Conservation (phyloP, 2,329 filamentous ascomycete genomes). For the Ophiostoma sp. region DNA sequence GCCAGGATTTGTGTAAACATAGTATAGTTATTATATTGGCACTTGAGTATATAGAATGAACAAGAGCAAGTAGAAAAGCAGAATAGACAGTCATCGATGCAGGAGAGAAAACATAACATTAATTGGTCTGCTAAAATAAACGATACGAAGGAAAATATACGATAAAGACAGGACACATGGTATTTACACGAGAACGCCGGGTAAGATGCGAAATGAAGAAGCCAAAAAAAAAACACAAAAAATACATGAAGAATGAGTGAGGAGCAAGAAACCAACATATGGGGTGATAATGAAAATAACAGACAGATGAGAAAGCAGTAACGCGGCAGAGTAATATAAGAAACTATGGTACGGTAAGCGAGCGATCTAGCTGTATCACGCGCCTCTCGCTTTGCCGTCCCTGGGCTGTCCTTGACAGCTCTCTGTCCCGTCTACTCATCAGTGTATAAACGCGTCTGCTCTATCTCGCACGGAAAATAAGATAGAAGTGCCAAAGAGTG, state of each 20-base stretch:
- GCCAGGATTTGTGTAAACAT: too few relatives aligned
- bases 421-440: not conserved
- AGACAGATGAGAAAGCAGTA: not conserved
- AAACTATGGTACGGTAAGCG: not conserved
- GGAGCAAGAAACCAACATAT: not conserved
- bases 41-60: too few relatives aligned
- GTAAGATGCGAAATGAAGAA: conserved; percentile 7
- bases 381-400: not conserved
- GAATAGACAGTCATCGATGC: not conserved
- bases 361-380: not conserved
- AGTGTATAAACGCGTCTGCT: not conserved
- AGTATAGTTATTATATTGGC: too few relatives aligned
- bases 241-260: not conserved
- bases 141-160: not conserved
- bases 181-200: conserved; percentile 6
- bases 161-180: conserved; percentile 5
- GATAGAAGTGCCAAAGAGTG: not conserved
- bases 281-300: not conserved
- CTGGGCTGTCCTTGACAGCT: not conserved
- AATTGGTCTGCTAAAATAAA: not conserved
- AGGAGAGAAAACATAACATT: not conserved
- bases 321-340: not conserved
- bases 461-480: not conserved
- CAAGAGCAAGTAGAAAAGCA: too few relatives aligned
- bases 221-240: not conserved